Conservation (phyloP, 164 flowering plant genomes). For the Vitis rotundifolia region DNA sequence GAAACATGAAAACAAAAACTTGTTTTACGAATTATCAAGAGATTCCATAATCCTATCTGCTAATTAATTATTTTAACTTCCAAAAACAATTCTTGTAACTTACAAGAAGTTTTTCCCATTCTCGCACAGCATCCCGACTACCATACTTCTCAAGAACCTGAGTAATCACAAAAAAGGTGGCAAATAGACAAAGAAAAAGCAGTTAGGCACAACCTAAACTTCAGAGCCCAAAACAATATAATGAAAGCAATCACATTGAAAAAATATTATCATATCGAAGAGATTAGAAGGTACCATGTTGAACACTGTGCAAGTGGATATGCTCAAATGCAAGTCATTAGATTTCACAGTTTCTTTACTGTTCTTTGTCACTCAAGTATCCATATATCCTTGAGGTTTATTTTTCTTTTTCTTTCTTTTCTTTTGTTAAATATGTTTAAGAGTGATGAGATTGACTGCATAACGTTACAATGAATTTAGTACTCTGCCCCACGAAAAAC, state of each 20-base stretch:
- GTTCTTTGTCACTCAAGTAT: neutral
- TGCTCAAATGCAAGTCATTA: neutral
- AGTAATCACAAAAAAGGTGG: neutral
- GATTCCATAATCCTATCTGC: neutral
- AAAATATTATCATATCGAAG: too few relatives aligned
- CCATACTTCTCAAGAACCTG: constrained; percentile 93
- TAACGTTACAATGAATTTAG: too few relatives aligned
- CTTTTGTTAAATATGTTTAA: too few relatives aligned
- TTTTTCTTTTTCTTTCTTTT: too few relatives aligned
- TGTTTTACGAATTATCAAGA: too few relatives aligned
- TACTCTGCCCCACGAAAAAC: too few relatives aligned
- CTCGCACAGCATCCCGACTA: constrained; percentile 67
- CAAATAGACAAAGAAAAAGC: neutral
- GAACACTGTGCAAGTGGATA: neutral
- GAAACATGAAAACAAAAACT: too few relatives aligned
- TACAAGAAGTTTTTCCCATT: constrained; percentile 93
- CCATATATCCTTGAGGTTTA: neutral
- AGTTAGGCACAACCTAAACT: neutral
- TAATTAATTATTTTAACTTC: neutral
- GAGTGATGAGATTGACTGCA: too few relatives aligned
- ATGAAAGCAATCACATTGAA: too few relatives aligned
- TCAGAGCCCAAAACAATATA: neutral
- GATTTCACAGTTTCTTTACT: neutral
- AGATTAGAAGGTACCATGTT: neutral
- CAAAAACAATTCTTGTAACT: constrained; percentile 20